Conservation (phyloP, 495 filamentous ascomycete species). For the Neurospora sp. region DNA sequence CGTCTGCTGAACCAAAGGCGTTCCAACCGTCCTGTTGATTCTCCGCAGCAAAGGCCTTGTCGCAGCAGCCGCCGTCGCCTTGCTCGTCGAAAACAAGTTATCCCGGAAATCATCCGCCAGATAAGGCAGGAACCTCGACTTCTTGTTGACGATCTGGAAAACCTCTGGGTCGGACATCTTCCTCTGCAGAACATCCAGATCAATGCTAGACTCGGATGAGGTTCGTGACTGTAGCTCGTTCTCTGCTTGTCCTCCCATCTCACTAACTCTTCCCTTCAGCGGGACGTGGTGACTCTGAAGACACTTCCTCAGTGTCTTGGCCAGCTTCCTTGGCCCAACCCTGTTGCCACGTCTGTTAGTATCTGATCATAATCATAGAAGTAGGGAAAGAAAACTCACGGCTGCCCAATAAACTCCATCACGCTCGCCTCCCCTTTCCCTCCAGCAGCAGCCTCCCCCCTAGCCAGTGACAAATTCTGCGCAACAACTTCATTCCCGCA, state of each 20-base stretch:
- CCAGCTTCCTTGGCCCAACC: constrained; percentile 53
- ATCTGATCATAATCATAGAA: background rate
- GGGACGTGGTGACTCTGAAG: background rate
- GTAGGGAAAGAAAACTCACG: constrained; percentile 13
- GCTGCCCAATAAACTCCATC: constrained; percentile 21
- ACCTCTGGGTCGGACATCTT: background rate
- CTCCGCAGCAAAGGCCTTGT: background rate
- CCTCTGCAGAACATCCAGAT: background rate
- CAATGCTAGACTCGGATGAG: background rate
- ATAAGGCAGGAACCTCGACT: background rate
- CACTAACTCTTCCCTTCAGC: background rate
- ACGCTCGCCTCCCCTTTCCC: constrained; percentile 10
- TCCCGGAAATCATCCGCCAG: background rate
- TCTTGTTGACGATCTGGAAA: background rate
- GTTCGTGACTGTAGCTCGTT: background rate
- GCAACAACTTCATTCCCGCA: constrained; percentile 20
- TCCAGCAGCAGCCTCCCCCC: constrained; percentile 8
- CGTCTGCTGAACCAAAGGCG: background rate
- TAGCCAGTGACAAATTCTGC: constrained; percentile 1
- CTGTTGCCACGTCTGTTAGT: constrained; percentile 12
- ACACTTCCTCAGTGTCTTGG: constrained; percentile 33
- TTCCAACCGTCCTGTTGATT: background rate
- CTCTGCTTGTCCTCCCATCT: background rate
- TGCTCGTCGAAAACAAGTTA: background rate
- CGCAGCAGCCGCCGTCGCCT: background rate